Base-by-base conservation (phyloP, 805 yeast genomes). In the Clavispora fructus region DNA sequence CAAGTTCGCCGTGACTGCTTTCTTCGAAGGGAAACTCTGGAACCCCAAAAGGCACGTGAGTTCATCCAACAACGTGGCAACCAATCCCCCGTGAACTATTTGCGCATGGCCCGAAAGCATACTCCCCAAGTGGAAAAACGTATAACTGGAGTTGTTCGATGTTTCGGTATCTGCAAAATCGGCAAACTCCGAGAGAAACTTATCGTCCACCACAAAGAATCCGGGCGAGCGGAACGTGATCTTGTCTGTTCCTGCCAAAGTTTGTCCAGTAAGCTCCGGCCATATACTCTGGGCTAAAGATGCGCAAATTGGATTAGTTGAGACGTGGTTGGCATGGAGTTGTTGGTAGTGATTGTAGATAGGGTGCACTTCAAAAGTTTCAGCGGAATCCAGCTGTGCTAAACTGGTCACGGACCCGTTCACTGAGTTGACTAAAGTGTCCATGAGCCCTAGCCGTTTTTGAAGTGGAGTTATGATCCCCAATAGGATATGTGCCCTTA, bases 1-100 rank as follows among this genome's bases (percentile, higher is more conserved):
- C 57, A 71, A 67, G 47, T 68, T 70, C 12, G 76, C 76, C 12
- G 76, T 71, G 16, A 71, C 74, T 1, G 73, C 76, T 48, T 62
- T 64, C 43, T 62, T 64, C 25, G 73, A 65, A 32, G 63, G 58
- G 45, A 65, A 63, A 51, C 69, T 71, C 47, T 68, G 68, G 48
- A 71, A 71, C 11, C 74, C 76, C 28, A 71, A 55, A 12, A 74
- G 52, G 45, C 76, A 71, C 3, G 75, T 68, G 39, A 69, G 55
- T 48, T 71, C 75, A 52, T 71, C 75, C 46, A 71, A 56, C 27
- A 70, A 54, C 1, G 75, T 71, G 30, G 76, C 75, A 25, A 71
- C 52, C 39, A 71, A 56, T 1, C 76, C 75, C 1, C 75, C 76
- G 50, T 71, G 75, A n/a, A 71, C 65, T 12, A 71, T 69, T 4